Conservation (phyloP, 169 alveolate genomes). For the Blepharisma undulans region DNA sequence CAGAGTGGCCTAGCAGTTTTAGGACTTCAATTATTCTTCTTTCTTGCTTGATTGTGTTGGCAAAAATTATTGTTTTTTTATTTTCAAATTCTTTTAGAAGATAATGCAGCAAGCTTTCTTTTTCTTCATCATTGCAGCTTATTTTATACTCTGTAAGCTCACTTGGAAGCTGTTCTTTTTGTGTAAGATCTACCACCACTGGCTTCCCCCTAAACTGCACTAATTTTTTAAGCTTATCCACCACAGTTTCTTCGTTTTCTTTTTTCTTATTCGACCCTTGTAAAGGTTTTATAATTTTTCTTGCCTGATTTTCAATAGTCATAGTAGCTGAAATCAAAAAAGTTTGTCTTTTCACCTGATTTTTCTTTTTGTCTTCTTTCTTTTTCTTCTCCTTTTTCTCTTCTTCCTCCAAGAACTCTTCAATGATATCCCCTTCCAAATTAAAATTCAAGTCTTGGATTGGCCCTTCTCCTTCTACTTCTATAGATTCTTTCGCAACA, state of each 20-base stretch:
- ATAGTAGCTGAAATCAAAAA: conserved; percentile 94
- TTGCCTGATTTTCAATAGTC: conserved; percentile 39
- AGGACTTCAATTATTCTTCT: background rate
- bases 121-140: conserved; percentile 21
- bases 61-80: conserved; percentile 16
- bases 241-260: background rate
- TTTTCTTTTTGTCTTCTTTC: background rate
- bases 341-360: conserved; percentile 79
- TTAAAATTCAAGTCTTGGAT: conserved; percentile 7
- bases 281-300: background rate
- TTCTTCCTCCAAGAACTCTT: background rate
- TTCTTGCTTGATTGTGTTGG: background rate
- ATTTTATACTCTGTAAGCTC: background rate
- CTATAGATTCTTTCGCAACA: conserved; percentile 4
- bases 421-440: background rate
- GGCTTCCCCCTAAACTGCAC: conserved; percentile 16
- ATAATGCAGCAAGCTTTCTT: background rate
- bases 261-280: background rate
- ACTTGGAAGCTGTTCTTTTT: background rate
- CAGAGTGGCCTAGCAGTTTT: background rate
- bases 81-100: background rate
- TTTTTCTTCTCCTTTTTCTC: background rate
- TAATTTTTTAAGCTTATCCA: background rate
- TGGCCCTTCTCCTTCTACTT: background rate
- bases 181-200: background rate